Conservation (phyloP, 2,329 filamentous ascomycete genomes). For the Fusarium equiseti region DNA sequence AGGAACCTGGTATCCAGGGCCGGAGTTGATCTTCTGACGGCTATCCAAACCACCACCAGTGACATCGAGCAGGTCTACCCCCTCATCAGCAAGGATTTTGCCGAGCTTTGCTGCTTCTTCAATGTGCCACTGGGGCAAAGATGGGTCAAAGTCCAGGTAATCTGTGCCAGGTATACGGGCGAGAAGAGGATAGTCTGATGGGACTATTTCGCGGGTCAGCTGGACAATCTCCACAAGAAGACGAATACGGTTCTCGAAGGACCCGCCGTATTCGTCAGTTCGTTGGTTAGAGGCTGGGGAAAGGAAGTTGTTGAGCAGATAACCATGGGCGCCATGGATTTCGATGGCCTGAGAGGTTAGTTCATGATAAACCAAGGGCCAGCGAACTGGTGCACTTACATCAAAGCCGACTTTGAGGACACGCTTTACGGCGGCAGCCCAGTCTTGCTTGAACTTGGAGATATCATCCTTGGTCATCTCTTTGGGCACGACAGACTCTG, state of each 20-base stretch:
- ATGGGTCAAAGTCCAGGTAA: slow-evolving; percentile 73
- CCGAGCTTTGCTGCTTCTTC: slow-evolving; percentile 76
- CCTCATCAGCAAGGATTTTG: slow-evolving; percentile 68
- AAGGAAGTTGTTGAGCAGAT: slow-evolving; percentile 65
- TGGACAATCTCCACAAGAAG: slow-evolving; percentile 60
- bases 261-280: slow-evolving; percentile 64
- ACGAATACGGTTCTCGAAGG: slow-evolving; percentile 58
- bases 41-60: slow-evolving; percentile 74
- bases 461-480: slow-evolving; percentile 45
- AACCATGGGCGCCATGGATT: slow-evolving; percentile 62
- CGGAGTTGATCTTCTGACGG: slow-evolving; percentile 66
- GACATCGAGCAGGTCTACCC: slow-evolving; percentile 80
- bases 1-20: slow-evolving; percentile 75
- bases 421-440: slow-evolving; percentile 36
- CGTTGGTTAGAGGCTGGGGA: slow-evolving; percentile 62
- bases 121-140: slow-evolving; percentile 67
- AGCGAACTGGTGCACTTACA: slow-evolving; percentile 5
- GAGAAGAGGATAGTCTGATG: slow-evolving; percentile 66
- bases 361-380: too few species aligned
- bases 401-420: slow-evolving; percentile 42
- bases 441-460: slow-evolving; percentile 41
- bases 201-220: slow-evolving; percentile 42
- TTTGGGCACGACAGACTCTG: slow-evolving; percentile 36
- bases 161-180: slow-evolving; percentile 76
- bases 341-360: slow-evolving; percentile 30